These are phyloP conservation scores for Pseudogymnoascus sp. DNA, from an alignment of 2,329 filamentous ascomycete species.

Conservation along the genomic window DNA sequence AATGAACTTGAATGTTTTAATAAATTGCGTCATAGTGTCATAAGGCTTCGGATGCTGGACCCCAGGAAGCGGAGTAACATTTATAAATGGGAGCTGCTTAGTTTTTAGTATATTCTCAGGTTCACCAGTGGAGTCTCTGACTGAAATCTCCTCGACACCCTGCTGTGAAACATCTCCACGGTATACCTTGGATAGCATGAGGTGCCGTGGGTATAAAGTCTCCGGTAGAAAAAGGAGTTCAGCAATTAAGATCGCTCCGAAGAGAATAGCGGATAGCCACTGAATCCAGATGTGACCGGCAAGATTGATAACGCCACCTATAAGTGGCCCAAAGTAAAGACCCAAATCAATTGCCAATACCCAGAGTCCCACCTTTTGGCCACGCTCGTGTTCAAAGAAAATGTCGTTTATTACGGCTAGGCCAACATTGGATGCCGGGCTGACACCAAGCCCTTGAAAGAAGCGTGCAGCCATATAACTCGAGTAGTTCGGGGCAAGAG, in stretches of 20 bases:
- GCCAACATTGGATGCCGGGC: constrained; percentile 46
- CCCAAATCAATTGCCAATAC: constrained; percentile 47
- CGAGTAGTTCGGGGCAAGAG: constrained; percentile 27
- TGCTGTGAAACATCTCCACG: background rate
- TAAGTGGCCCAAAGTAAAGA: constrained; percentile 39
- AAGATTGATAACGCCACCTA: constrained; percentile 45
- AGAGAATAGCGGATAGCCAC: constrained; percentile 47
- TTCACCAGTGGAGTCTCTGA: background rate
- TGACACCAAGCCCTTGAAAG: constrained; percentile 49
- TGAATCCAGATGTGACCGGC: constrained; percentile 44
- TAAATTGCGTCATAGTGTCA: constrained; percentile 38
- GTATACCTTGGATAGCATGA: background rate
- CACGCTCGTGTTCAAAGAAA: constrained; percentile 49
- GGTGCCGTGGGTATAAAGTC: constrained; percentile 44
- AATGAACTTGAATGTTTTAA: constrained; percentile 38
- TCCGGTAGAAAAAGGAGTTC: constrained; percentile 46
- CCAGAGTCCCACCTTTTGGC: constrained; percentile 48
- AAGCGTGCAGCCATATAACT: constrained; percentile 51
- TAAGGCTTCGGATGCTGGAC: constrained; percentile 43
- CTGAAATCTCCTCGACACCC: background rate
- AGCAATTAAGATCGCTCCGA: constrained; percentile 38
- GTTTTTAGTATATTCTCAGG: background rate
- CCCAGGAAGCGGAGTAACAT: constrained; percentile 37
- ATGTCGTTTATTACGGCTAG: constrained; percentile 46
- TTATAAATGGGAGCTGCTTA: background rate